phyloP scores from a whole-genome alignment of 1,139 yeast genomes.

The Insectozyma bohioensis region DNA sequence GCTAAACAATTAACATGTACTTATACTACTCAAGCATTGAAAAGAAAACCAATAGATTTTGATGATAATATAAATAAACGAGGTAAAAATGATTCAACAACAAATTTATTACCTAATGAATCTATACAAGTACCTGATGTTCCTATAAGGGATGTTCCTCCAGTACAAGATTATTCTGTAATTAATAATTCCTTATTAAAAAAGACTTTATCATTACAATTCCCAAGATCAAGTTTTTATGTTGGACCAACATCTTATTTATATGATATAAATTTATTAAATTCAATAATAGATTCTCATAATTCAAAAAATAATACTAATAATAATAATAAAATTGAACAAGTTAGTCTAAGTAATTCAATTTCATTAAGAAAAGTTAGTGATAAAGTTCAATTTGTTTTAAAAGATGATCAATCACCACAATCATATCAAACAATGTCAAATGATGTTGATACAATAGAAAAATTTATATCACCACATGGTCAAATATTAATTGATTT shows the following conservation, averaged over 20 bases:
- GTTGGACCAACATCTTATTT: constrained; percentile 71
- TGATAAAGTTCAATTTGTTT: constrained; percentile 60
- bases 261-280: constrained; percentile 59
- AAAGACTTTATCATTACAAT: constrained; percentile 53
- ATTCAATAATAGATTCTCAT: constrained; percentile 50
- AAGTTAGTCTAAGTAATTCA: constrained; percentile 57
- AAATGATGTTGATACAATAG: constrained; percentile 68
- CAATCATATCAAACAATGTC: constrained; percentile 63
- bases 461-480: constrained; percentile 71
- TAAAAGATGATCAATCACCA: constrained; percentile 72
- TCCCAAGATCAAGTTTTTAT: constrained; percentile 74
- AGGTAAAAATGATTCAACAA: constrained; percentile 9
- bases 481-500: constrained; percentile 71
- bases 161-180: constrained; percentile 54
- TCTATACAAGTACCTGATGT: constrained; percentile 48
- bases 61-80: constrained; percentile 24
- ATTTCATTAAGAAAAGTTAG: constrained; percentile 68
- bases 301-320: constrained; percentile 22
- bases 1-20: constrained; percentile 66
- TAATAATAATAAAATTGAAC: constrained; percentile 49
- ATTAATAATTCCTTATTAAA: constrained; percentile 49
- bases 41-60: constrained; percentile 28
- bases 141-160: constrained; percentile 52
- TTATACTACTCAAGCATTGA: constrained; percentile 36
- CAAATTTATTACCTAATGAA: constrained; percentile 12